Base-by-base conservation (phyloP, 2,329 filamentous ascomycete genomes). In the Endoconidiophora laricicola region DNA sequence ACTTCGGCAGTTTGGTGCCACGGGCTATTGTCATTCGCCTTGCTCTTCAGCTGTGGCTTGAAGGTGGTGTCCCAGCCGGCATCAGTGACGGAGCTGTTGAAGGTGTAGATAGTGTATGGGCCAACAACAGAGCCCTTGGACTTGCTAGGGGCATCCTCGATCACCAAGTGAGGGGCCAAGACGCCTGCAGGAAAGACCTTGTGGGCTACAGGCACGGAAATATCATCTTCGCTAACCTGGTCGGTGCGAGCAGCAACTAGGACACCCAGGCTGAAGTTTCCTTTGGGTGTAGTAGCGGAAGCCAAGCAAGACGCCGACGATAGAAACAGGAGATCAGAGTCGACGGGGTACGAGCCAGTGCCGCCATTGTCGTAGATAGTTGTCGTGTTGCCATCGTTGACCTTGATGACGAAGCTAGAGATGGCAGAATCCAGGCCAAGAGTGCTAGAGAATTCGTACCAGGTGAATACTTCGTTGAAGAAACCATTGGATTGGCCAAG, bases 321-420 rank as follows among this genome's bases (percentile, higher is more conserved):
- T 26, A 62, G 58, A 41, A 58, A 63, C 1, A 62, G 39, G 5
- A 63, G 42, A 0, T 54, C 55, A 26, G 63, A 58, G 5, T 59
- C 51, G 1, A 63, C 46, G 6, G 59, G 58, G 49, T 61, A 64
- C 0, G 60, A 59, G 18, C 50, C 39, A 14, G 59, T 58, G n/a
- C 54, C 55, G 49, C 63, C 60, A 22, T 56, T 56, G 12, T 55
- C 57, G 3, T 56, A 54, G 2, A 51, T 58, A 3, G 52, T 57
- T 6, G 54, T 55, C 16, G 58, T 59, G 6, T 52, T 59, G 0
- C 56, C 53, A 4, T 54, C 58, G 7, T 52, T 56, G 33, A 61
- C 37, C 37, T 60, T 55, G 9, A 65, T 57, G 52, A 57, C 49
- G 50, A 65, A 64, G 43, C 57, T 60, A 54, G 57, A 59, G 53